A percentile compares a stretch with the other conserved stretches of the same genome.
Conservation (phyloP, 108 stramenopile genomes). For the Skeletonema potamos region DNA sequence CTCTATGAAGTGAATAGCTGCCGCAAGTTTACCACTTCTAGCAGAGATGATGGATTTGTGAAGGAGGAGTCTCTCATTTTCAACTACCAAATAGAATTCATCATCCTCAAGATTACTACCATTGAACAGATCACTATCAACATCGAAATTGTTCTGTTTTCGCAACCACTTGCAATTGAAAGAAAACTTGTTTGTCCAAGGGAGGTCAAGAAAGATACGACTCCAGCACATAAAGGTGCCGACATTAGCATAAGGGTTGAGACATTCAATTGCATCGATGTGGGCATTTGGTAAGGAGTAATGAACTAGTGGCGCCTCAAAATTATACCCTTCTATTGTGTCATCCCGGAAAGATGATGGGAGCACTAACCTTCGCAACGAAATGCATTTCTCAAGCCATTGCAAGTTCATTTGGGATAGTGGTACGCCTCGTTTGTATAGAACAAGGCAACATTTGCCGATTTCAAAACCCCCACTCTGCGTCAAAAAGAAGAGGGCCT, state of each 20-base stretch:
- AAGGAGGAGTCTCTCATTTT: constrained; percentile 46
- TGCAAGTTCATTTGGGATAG: constrained; percentile 19
- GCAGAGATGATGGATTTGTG: constrained; percentile 55
- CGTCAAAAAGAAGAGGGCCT: constrained; percentile 26
- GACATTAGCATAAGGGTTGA: constrained; percentile 8
- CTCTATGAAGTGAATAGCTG: constrained; percentile 66
- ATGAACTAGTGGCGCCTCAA: constrained; percentile 2
- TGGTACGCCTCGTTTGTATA: constrained; percentile 15
- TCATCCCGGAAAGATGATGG: background rate
- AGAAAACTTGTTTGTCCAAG: constrained; percentile 6
- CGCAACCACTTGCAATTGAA: constrained; percentile 24
- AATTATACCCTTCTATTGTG: background rate
- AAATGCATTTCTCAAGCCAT: constrained; percentile 32
- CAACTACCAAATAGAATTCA: constrained; percentile 44
- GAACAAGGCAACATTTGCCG: constrained; percentile 16
- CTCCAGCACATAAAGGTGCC: constrained; percentile 26
- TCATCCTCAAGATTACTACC: constrained; percentile 10
- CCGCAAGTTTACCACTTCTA: constrained; percentile 73
- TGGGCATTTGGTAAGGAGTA: constrained; percentile 3
- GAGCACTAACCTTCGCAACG: background rate
- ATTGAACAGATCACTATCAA: background rate
- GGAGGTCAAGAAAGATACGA: constrained; percentile 9
- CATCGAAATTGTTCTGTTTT: background rate
- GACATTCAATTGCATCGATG: background rate
- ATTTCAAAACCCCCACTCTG: background rate